Evolutionary conservation across 805 yeast genomes (phyloP), one percentile per base, ranked within the genome.

Genomic region (Kodamaea laetipori): DNA sequence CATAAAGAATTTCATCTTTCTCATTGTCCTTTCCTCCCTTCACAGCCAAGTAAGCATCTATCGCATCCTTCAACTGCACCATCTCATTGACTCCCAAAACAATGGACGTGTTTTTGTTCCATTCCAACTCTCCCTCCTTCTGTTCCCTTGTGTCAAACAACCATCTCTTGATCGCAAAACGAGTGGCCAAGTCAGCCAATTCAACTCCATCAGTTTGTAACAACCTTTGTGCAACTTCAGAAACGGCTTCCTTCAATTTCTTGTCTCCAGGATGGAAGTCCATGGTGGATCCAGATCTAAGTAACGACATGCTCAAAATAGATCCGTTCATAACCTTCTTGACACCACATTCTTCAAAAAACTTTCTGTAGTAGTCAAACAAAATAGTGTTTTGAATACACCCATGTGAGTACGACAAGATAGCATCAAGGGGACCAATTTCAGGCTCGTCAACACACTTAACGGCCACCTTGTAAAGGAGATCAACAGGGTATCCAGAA

Each of bases 401-500:
- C 61, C 89, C 79, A 58, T 90, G 83, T 42, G 86, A 82, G 59
- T 90, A 90, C 24, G 90, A 82, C 51, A 92, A 67, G 1, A 89
- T 75, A 1, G 83, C 79, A 59, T 90, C 97, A 43, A 90, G 63
- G 1, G 81, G 71, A 0, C 88, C 86, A 39, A 83, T 77, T 2
- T 67, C 70, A 0, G 66, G 54, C 12, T 57, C 63, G 3, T 58
- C 44, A 1, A 58, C 62, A 32, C 73, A 66, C 40, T 53, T 46
- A 15, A 56, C 43, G 1, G 88, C 81, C 11, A 86, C 69, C 19
- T 74, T 51, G 46, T 76, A 76, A 37, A 90, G 65, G 47, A 78
- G 82, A 13, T 80, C 80, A 17, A 92, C 82, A 0, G 97, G 97
- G 56, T 88, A 90, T 0, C 97, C 97, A 11, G 94, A 82, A 27